Evolutionary conservation across 352 stramenopile genomes (phyloP).

Genomic region (Phytopythium ostracodes): DNA sequence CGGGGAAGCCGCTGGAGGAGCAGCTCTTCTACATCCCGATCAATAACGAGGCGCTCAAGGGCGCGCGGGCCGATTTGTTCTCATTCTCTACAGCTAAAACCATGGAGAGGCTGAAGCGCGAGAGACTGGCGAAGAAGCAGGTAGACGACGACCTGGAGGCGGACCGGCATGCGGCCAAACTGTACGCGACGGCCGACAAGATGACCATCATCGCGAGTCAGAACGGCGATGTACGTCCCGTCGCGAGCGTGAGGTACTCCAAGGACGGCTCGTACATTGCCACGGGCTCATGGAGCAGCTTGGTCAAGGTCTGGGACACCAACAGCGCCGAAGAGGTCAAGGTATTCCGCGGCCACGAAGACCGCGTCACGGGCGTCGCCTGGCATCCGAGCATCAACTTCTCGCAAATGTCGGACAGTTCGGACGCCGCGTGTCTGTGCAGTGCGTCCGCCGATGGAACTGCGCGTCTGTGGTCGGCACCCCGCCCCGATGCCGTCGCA

Average conservation of each 20-base stretch:
- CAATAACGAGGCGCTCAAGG: constrained; percentile 78
- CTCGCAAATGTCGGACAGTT: constrained; percentile 55
- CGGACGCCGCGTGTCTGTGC: constrained; percentile 60
- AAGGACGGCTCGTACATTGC: constrained; percentile 59
- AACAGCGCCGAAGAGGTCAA: constrained; percentile 56
- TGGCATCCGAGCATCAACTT: constrained; percentile 66
- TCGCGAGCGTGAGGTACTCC: constrained; percentile 75
- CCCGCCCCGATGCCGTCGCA: constrained; percentile 44
- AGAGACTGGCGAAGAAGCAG: constrained; percentile 36
- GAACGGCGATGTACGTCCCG: constrained; percentile 90
- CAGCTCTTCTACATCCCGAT: constrained; percentile 86
- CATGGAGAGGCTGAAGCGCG: constrained; percentile 46
- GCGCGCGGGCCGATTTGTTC: constrained; percentile 76
- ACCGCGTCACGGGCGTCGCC: constrained; percentile 84
- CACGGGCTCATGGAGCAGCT: constrained; percentile 92
- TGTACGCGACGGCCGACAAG: constrained; percentile 73
- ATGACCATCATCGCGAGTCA: constrained; percentile 92
- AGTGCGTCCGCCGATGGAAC: constrained; percentile 77
- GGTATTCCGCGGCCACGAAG: constrained; percentile 83
- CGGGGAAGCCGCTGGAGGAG: constrained; percentile 36
- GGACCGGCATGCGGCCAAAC: constrained; percentile 65
- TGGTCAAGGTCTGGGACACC: constrained; percentile 94
- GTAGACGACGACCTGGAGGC: constrained; percentile 25
- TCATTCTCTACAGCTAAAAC: constrained; percentile 70
- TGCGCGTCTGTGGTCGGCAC: constrained; percentile 66